Base-by-base conservation (phyloP, 768 basidiomycete species). In the Boletellus ananiceps region DNA sequence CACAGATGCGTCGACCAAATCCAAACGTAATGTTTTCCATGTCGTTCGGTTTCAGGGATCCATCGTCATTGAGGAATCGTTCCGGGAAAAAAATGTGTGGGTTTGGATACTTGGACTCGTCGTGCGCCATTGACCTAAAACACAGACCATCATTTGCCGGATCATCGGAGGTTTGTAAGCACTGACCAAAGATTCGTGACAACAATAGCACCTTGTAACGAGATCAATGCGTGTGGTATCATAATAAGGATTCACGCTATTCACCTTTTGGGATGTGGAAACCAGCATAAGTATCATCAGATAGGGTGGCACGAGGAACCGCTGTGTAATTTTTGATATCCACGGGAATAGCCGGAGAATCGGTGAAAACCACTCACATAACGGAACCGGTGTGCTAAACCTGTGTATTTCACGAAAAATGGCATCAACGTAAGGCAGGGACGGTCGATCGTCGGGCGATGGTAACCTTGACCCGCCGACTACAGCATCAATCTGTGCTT, bases 71-170 rank as follows among this genome's bases (percentile, higher is more conserved):
- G 4, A 71, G 33, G 46, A 72, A 72, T 13, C 70, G 61, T 44
- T 72, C 71, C 1, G 71, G 71, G 32, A 43, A 47, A 59, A 72
- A 73, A 16, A 46, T 51, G 19, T 68, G 65, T 11, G 71, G 68
- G 4, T 64, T 58, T 1, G 70, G 66, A 48, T 71, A 71, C 59
- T 64, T 62, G 44, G 56, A 65, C 23, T 52, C 51, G 35, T 52
- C 35, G 18, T 37, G 52, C 8, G 38, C 14, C 43, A 54, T 54
- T 12, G 52, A 34, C 52, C 48, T 54, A 8, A 14, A 33, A 18
- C 12, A 33, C 1, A 35, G 13, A 19, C 16, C 7, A 15, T 31
- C 33, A 14, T 4, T 11, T 29, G 11, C 11, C 29, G 35, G 21
- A 40, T 18, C 18, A 25, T 7, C 23, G 23, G 6, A 8, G 5